Evolutionary conservation across 1,139 yeast species (phyloP).

Genomic region (Lodderomyces jiufengensis): DNA sequence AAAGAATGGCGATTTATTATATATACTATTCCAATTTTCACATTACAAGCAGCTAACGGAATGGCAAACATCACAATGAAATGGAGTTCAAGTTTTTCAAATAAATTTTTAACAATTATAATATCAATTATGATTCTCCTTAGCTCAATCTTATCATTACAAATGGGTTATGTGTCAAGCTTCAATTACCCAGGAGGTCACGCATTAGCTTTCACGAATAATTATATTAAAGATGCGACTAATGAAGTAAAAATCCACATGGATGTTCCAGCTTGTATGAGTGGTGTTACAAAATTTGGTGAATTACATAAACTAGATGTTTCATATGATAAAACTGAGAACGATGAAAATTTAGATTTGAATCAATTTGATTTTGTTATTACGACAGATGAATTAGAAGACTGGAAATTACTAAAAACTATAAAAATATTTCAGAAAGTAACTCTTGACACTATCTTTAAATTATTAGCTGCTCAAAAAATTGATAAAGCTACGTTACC

Average conservation of each 20-base stretch:
- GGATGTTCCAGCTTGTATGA: constrained; percentile 82
- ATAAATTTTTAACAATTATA: constrained; percentile 25
- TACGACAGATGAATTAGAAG: constrained; percentile 32
- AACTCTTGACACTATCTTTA: constrained; percentile 18
- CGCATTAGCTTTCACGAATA: constrained; percentile 58
- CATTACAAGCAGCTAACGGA: constrained; percentile 64
- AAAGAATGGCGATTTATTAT: constrained; percentile 92
- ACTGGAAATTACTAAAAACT: constrained; percentile 27
- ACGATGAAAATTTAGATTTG: constrained; percentile 26
- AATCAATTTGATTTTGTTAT: constrained; percentile 57
- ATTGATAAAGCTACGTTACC: constrained; percentile 10
- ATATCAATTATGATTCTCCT: constrained; percentile 27
- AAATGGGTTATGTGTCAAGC: constrained; percentile 62
- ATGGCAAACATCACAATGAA: constrained; percentile 43
- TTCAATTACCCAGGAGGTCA: constrained; percentile 88
- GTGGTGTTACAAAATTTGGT: constrained; percentile 77
- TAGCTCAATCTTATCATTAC: constrained; percentile 41
- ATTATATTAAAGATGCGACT: constrained; percentile 22
- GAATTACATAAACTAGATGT: constrained; percentile 46
- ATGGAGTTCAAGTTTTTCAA: constrained; percentile 25
- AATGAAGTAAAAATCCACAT: constrained; percentile 39
- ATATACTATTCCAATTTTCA: constrained; percentile 68
- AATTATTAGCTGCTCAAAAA: constrained; percentile 13
- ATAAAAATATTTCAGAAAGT: constrained; percentile 23
- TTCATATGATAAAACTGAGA: constrained; percentile 77